A percentile compares a stretch with the other conserved stretches of the same genome.
These are phyloP conservation scores for Trichosporon faecale DNA, from an alignment of 1,284 basidiomycete species.

Conservation along the genomic window DNA sequence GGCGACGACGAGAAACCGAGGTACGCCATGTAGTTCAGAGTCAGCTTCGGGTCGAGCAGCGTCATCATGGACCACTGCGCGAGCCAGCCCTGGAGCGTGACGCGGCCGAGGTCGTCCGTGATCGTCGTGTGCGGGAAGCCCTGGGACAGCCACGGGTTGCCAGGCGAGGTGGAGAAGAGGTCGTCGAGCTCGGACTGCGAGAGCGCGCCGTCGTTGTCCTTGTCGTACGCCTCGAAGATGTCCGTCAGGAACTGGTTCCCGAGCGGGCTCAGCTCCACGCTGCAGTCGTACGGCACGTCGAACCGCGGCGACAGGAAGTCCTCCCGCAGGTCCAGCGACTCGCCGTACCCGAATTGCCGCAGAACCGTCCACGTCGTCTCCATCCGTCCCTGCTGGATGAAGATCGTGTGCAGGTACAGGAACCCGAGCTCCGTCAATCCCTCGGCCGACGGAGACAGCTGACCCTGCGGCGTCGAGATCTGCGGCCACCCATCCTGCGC, in stretches of 20 bases:
- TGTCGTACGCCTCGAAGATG: conserved; percentile 94
- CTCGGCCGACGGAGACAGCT: conserved; percentile 42
- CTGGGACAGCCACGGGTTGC: conserved; percentile 83
- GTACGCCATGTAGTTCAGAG: conserved; percentile 93
- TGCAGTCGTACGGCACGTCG: conserved; percentile 87
- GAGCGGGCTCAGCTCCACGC: conserved; percentile 85
- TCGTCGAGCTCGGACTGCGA: conserved; percentile 80
- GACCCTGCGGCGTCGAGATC: background rate
- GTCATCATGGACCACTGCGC: conserved; percentile 99
- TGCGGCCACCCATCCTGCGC: conserved; percentile 2
- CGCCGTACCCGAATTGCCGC: conserved; percentile 91
- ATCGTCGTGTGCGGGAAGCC: conserved; percentile 87
- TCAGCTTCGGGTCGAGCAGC: conserved; percentile 83
- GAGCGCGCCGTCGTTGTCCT: conserved; percentile 93
- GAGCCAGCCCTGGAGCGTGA: conserved; percentile 95
- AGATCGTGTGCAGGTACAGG: conserved; percentile 90
- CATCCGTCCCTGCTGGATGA: conserved; percentile 91
- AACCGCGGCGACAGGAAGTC: conserved; percentile 83
- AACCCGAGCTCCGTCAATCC: conserved; percentile 93
- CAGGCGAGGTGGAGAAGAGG: conserved; percentile 89
- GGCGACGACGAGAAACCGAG: conserved; percentile 53
- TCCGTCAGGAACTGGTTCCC: conserved; percentile 98
- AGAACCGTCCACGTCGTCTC: conserved; percentile 99
- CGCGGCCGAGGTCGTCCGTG: conserved; percentile 81
- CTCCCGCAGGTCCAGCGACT: conserved; percentile 86